Conservation (phyloP, 1,139 yeast genomes). For the Suhomyces terraborum region DNA sequence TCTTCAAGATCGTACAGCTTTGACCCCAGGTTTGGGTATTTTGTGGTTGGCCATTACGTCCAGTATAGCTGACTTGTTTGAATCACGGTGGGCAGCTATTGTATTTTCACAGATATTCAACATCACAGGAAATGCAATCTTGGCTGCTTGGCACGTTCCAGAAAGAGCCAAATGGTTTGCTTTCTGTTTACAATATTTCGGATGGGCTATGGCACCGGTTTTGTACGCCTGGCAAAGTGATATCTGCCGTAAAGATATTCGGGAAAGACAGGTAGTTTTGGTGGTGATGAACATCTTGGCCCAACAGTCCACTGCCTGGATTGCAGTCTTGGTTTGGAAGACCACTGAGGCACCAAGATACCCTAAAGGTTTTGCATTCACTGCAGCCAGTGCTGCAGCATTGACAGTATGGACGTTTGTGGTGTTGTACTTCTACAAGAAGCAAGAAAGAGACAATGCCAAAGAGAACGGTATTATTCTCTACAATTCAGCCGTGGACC, state of each 20-base stretch:
- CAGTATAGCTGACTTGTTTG: conserved; percentile 49
- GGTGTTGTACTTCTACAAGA: conserved; percentile 59
- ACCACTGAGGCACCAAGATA: conserved; percentile 56
- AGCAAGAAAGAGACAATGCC: conserved; percentile 55
- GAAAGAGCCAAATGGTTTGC: conserved; percentile 53
- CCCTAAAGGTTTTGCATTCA: conserved; percentile 52
- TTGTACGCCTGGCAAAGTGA: conserved; percentile 49
- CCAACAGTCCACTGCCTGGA: conserved; percentile 48
- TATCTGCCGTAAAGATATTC: conserved; percentile 46
- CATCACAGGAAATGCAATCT: conserved; percentile 39
- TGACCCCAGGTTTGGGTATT: conserved; percentile 48
- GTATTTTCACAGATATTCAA: conserved; percentile 53
- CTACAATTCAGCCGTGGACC: conserved; percentile 20
- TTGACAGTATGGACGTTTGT: conserved; percentile 55
- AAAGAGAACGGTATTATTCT: conserved; percentile 41
- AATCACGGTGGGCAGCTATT: conserved; percentile 59
- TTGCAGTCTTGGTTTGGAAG: conserved; percentile 40
- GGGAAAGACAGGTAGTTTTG: conserved; percentile 46
- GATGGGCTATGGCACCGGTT: conserved; percentile 55
- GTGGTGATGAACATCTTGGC: conserved; percentile 49
- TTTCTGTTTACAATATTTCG: conserved; percentile 47
- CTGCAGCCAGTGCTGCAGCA: conserved; percentile 54
- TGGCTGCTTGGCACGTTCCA: conserved; percentile 51
- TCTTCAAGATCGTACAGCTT: conserved; percentile 44
- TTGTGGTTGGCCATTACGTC: conserved; percentile 46